Evolutionary conservation across 257 asterid genomes (phyloP).

Genomic region (Solanum chilense): DNA sequence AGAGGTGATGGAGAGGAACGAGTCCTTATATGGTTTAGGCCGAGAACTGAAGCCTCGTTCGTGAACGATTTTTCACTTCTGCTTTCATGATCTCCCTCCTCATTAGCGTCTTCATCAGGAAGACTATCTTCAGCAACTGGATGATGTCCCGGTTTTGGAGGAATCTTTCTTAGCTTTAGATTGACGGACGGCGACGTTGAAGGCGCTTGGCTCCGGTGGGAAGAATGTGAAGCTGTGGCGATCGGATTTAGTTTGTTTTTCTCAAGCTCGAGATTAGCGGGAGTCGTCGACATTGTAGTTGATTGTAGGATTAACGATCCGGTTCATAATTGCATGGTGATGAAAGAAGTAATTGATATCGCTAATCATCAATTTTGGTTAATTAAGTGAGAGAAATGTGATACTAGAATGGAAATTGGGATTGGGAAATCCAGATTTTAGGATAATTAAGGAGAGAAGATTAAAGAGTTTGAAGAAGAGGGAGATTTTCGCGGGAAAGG

Average conservation of each 20-base stretch:
- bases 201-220: slow-evolving; percentile 10
- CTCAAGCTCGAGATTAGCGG: slow-evolving; percentile 21
- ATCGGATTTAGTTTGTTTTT: not conserved
- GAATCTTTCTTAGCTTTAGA: slow-evolving; percentile 48
- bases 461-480: slow-evolving; percentile 1
- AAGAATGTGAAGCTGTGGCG: not conserved
- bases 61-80: slow-evolving; percentile 15
- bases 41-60: slow-evolving; percentile 43
- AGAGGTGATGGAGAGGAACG: slow-evolving; percentile 48
- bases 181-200: slow-evolving; percentile 4
- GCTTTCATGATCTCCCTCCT: slow-evolving; percentile 2
- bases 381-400: not conserved
- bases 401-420: not conserved
- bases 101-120: slow-evolving; percentile 8
- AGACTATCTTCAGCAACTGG: not conserved
- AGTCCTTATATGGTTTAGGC: slow-evolving; percentile 73
- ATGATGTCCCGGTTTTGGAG: slow-evolving; percentile 39
- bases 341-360: not conserved
- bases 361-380: not conserved
- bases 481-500: slow-evolving; percentile 74
- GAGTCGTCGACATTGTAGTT: slow-evolving; percentile 24
- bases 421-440: not conserved
- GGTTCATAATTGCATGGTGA: not conserved
- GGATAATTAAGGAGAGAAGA: not conserved
- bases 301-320: slow-evolving; percentile 8